phyloP scores from a whole-genome alignment of 805 yeast species.

The Ogataea nitratoaversa region DNA sequence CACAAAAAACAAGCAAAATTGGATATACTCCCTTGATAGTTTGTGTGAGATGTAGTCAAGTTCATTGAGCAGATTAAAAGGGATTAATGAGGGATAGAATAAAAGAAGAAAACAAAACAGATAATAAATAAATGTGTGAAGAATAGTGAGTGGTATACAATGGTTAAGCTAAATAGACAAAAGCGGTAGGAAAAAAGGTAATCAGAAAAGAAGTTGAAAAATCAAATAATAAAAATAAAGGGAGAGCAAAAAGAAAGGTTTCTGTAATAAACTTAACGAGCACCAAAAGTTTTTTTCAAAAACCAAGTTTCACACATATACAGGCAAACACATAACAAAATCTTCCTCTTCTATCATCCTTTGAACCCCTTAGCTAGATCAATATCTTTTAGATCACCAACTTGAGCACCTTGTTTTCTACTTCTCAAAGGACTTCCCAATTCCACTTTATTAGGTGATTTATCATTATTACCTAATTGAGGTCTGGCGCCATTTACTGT shows the following conservation, averaged over 20 bases:
- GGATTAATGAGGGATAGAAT: too few species aligned
- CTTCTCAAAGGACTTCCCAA: slow-evolving; percentile 28
- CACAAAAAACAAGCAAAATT: too few species aligned
- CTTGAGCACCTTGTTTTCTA: slow-evolving; percentile 20
- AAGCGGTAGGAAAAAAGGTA: neutral
- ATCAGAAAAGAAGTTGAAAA: neutral
- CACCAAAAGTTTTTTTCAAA: too few species aligned
- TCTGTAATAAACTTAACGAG: too few species aligned
- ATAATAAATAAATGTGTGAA: neutral
- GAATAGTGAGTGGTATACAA: neutral
- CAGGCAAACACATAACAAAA: too few species aligned
- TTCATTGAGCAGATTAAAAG: too few species aligned
- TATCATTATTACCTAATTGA: slow-evolving; percentile 28
- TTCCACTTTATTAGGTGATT: slow-evolving; percentile 18
- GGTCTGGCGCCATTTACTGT: slow-evolving; percentile 38
- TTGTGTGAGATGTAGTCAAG: too few species aligned
- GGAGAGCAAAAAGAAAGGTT: neutral
- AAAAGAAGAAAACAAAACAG: neutral
- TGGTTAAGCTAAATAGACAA: neutral
- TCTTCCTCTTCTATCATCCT: too few species aligned
- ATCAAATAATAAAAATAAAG: neutral
- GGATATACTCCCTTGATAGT: too few species aligned
- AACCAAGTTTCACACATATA: too few species aligned
- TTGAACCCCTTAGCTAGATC: slow-evolving; percentile 46
- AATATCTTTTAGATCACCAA: slow-evolving; percentile 43